Conservation (phyloP, 768 basidiomycete species). For the Macrolepiota albuminosa region DNA sequence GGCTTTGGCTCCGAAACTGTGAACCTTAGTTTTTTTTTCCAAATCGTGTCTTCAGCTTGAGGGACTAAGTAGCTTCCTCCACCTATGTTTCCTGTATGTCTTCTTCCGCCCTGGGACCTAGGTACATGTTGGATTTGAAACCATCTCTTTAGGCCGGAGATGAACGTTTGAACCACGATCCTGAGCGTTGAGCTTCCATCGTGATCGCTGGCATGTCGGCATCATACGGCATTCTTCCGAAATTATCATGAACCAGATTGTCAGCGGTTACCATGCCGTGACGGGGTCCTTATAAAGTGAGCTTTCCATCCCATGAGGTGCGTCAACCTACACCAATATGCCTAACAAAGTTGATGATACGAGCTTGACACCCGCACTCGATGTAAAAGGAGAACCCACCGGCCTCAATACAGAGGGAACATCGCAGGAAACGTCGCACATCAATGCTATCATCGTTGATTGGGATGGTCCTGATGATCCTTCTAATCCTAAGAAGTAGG, state of each 20-base stretch:
- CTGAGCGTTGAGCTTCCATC: not conserved
- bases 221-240: not conserved
- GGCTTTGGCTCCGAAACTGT: too few species aligned
- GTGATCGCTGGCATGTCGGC: not conserved
- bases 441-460: conserved; percentile 37
- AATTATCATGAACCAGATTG: not conserved
- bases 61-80: not conserved
- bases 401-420: not conserved
- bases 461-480: conserved; percentile 64
- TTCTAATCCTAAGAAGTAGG: conserved; percentile 53
- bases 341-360: conserved; percentile 2
- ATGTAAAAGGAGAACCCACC: not conserved
- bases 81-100: not conserved
- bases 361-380: conserved; percentile 1
- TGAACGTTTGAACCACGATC: not conserved
- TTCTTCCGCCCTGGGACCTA: not conserved
- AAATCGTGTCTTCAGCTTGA: too few species aligned
- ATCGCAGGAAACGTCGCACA: not conserved
- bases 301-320: not conserved
- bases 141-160: too few species aligned
- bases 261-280: not conserved
- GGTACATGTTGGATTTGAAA: too few species aligned
- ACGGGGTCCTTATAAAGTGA: not conserved
- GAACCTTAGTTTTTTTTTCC: too few species aligned
- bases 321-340: not conserved